phyloP scores from a whole-genome alignment of 441 rosid species.

The Omphalea diandra region DNA sequence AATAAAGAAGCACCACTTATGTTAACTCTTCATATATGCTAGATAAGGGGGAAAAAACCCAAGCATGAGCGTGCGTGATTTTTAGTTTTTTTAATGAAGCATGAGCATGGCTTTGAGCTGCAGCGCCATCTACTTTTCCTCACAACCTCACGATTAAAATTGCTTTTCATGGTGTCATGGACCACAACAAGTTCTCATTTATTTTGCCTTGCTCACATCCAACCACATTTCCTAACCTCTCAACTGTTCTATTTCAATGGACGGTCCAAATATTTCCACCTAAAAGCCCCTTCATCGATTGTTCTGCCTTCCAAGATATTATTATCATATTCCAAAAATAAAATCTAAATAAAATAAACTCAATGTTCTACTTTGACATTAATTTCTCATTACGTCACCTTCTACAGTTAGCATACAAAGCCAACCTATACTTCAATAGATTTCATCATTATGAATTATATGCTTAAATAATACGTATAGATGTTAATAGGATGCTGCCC shows the following conservation, averaged over 20 bases:
- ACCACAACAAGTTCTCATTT: constrained; percentile 14
- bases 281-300: neutral
- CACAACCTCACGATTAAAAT: neutral
- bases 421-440: neutral
- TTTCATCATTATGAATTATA: neutral
- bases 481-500: neutral
- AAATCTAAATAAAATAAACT: neutral
- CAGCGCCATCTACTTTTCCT: neutral
- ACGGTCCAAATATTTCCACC: neutral
- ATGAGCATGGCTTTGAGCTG: neutral
- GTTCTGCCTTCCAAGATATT: too few relatives aligned
- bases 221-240: constrained; percentile 4
- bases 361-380: neutral
- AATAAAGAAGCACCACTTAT: too few relatives aligned
- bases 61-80: too few relatives aligned
- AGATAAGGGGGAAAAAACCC: too few relatives aligned
- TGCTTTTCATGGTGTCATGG: neutral
- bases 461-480: too few relatives aligned
- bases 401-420: neutral
- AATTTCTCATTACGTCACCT: neutral
- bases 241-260: constrained; percentile 1
- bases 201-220: constrained; percentile 1
- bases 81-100: too few relatives aligned
- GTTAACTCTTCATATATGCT: too few relatives aligned
- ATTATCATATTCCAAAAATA: too few relatives aligned